Evolutionary conservation across 2,329 filamentous ascomycete genomes (phyloP).

Genomic region (Pseudogymnoascus sp.): DNA sequence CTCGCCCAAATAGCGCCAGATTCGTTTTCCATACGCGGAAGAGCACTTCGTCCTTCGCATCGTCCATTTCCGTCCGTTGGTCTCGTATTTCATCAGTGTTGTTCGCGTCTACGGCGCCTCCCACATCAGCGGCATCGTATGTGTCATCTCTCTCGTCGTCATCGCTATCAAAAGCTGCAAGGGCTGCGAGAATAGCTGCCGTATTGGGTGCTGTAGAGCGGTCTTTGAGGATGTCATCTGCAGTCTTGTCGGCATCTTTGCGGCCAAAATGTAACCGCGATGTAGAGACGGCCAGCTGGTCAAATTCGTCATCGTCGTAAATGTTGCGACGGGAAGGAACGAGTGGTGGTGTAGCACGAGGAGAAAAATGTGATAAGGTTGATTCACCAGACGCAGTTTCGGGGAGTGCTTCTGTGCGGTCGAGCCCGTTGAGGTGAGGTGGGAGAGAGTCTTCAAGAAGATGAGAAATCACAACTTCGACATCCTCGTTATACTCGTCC

Average conservation of each 20-base stretch:
- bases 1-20: slow-evolving; percentile 60
- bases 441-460: slow-evolving; percentile 72
- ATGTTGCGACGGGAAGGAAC: slow-evolving; percentile 58
- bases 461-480: slow-evolving; percentile 72
- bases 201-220: slow-evolving; percentile 60
- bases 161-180: slow-evolving; percentile 83
- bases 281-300: slow-evolving; percentile 56
- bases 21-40: slow-evolving; percentile 63
- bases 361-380: slow-evolving; percentile 40
- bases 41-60: slow-evolving; percentile 59
- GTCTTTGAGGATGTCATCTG: slow-evolving; percentile 64
- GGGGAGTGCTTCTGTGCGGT: slow-evolving; percentile 57
- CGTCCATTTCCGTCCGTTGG: slow-evolving; percentile 30
- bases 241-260: slow-evolving; percentile 50
- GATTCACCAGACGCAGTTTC: slow-evolving; percentile 25
- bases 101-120: slow-evolving; percentile 67
- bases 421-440: slow-evolving; percentile 51
- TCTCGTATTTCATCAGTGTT: slow-evolving; percentile 33
- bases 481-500: slow-evolving; percentile 67
- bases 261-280: slow-evolving; percentile 74
- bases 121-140: slow-evolving; percentile 86
- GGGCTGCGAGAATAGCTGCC: slow-evolving; percentile 77
- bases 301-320: slow-evolving; percentile 73
- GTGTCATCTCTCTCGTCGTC: slow-evolving; percentile 97
- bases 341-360: slow-evolving; percentile 49